Evolutionary conservation across 345 rosid genomes (phyloP).

Genomic region (Dipteronia sinensis): DNA sequence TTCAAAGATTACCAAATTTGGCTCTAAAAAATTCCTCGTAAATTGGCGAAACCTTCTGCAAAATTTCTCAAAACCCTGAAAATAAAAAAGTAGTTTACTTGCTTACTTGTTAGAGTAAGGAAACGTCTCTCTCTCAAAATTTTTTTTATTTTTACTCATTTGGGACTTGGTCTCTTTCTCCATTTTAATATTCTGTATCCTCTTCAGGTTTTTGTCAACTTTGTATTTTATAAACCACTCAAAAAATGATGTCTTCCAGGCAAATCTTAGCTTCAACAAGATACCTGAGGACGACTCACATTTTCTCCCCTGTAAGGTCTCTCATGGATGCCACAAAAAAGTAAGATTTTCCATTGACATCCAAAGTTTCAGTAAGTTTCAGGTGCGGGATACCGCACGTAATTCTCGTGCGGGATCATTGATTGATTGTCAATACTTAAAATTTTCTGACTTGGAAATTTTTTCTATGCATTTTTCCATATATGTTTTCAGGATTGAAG

Average conservation of each 20-base stretch:
- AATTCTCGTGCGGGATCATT: too few species aligned
- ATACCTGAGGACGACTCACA: not conserved
- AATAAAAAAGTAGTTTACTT: too few species aligned
- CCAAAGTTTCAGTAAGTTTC: not conserved
- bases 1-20: not conserved
- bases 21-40: not conserved
- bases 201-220: not conserved
- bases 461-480: not conserved
- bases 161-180: too few species aligned
- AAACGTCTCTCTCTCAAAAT: too few species aligned
- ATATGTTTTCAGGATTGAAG: conserved; percentile 36
- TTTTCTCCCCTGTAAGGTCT: not conserved
- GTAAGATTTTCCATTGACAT: not conserved
- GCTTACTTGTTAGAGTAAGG: too few species aligned
- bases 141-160: too few species aligned
- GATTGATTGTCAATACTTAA: too few species aligned
- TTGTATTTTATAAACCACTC: not conserved
- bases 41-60: too few species aligned
- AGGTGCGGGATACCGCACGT: too few species aligned
- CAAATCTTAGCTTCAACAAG: not conserved
- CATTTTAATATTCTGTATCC: too few species aligned
- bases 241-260: conserved; percentile 1
- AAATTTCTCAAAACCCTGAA: too few species aligned
- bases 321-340: conserved; percentile 17
- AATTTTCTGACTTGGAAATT: too few species aligned